Conservation (phyloP, 2,329 filamentous ascomycete genomes). For the Aspergillus transmontanensis region DNA sequence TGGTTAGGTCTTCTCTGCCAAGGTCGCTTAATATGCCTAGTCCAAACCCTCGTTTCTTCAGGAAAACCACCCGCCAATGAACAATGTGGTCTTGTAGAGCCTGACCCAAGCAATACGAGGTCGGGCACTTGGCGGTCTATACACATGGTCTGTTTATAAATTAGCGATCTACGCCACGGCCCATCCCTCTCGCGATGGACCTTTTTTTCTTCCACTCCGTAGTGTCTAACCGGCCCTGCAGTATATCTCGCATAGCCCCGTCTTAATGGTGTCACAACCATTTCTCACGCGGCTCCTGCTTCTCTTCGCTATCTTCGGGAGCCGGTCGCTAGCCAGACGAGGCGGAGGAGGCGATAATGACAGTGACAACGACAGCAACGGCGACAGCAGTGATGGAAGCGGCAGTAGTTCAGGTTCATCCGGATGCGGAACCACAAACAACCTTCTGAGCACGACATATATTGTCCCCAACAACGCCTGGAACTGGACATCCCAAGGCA, state of each 20-base stretch:
- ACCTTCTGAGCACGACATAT: background rate
- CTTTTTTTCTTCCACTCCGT: background rate
- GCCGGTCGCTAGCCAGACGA: background rate
- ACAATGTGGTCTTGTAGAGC: background rate
- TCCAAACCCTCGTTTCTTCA: background rate
- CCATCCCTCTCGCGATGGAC: background rate
- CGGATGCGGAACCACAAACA: background rate
- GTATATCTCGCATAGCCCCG: background rate
- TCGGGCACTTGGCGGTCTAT: background rate
- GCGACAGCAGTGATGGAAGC: too few relatives aligned
- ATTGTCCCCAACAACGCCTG: background rate
- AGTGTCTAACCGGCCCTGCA: background rate
- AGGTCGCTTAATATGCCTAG: background rate
- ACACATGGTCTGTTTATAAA: background rate
- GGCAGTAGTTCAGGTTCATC: background rate
- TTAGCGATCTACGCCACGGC: background rate
- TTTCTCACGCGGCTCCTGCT: background rate
- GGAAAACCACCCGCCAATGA: background rate
- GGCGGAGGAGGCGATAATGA: background rate
- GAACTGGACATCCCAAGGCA: slow-evolving; percentile 4
- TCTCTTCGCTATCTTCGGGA: background rate
- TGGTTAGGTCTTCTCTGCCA: background rate
- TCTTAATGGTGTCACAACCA: background rate
- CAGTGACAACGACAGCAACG: background rate
- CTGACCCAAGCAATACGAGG: background rate